phyloP scores from a whole-genome alignment of 768 basidiomycete species.

The Termitomyces titanicus region DNA sequence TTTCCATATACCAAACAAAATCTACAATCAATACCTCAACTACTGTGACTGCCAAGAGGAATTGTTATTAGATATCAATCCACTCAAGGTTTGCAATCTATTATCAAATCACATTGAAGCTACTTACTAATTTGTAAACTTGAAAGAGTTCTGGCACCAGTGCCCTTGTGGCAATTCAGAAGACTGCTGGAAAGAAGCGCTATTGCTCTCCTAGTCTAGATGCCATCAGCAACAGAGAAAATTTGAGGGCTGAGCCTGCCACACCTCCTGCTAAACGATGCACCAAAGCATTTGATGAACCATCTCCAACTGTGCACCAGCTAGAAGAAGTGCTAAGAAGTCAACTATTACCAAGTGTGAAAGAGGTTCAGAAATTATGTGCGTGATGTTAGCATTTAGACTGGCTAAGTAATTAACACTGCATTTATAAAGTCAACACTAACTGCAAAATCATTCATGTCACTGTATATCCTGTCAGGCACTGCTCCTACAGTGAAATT shows the following conservation, averaged over 20 bases:
- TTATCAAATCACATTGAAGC: no score
- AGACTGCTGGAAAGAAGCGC: background rate
- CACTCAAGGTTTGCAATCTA: no score
- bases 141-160: no score
- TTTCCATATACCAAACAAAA: conserved; percentile 6
- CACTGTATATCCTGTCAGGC: background rate
- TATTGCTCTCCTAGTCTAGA: background rate
- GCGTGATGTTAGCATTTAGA: background rate
- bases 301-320: background rate
- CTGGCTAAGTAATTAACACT: background rate
- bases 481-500: background rate
- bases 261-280: background rate
- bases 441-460: background rate
- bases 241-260: background rate
- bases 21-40: background rate
- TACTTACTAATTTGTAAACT: no score
- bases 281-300: background rate
- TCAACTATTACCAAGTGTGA: background rate
- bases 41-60: background rate
- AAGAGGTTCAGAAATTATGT: conserved; percentile 1
- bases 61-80: no score
- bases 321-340: background rate
- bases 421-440: background rate
- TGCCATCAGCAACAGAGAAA: background rate
- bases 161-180: background rate